Base-by-base conservation (phyloP, 2,329 filamentous ascomycete genomes). In the Plectosphaerella plurivora region DNA sequence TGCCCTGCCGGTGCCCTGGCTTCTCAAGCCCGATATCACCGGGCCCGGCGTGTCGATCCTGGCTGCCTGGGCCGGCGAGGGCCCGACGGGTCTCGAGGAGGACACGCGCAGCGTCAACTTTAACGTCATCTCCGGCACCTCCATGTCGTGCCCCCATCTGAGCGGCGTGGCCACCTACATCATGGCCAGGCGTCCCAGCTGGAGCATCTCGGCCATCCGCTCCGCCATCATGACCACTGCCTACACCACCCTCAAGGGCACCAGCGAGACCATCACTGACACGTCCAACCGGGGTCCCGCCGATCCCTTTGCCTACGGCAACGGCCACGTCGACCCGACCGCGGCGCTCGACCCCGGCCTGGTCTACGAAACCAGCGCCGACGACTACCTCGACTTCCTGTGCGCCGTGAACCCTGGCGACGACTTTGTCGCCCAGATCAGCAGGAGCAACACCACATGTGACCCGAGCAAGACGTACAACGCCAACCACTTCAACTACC, bases 361-460 rank as follows among this genome's bases (percentile, higher is more conserved):
- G 9, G 35, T 63, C 6, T 52, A 64, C 25, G 50, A 57, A 22
- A 45, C 50, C 15, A 54, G 62, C 18, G 52, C 60, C 33, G 51
- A 55, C 8, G 60, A 60, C 49, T 63, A 61, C 45, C 41, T 62
- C 2, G 57, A 59, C 20, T 58, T 57, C 35, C 50, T 63, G 52
- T 63, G 61, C 47, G 60, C 61, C 1, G 56, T 63, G 5, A 51
- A 63, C 16, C 54, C 57, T 11, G 53, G 59, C 20, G 47, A 57
- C 5, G 42, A 35, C 15, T 55, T 56, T 14, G 35, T 51, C 8
- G 14, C 33, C 12, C 44, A 25, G 2, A 41, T 57, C 39, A 54
- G 44, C 25, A 47, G 55, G 2, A 51, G 42, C 25, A 51, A 51
- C 33, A 33, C 28, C 16, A 54, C 55, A 7, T 57, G 54, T 47